Base-by-base conservation (phyloP, 2,329 filamentous ascomycete species). In the Beauveria australis region DNA sequence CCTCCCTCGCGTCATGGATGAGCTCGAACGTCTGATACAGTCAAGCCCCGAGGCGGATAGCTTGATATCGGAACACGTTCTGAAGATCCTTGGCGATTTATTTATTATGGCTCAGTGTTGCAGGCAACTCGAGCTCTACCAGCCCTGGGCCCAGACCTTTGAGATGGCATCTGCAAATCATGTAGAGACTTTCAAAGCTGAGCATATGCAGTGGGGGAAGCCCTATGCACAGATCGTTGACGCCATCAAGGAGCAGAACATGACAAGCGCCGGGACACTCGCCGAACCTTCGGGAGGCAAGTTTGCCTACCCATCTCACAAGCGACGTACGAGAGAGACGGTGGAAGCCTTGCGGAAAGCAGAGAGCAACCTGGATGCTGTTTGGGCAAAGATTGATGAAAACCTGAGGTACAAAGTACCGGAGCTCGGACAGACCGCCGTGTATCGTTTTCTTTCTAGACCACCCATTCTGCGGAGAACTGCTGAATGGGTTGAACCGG, bases 141-240 rank as follows among this genome's bases (percentile, higher is more conserved):
- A 78, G 51, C 79, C 80, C 0, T 81, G 80, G 79, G 76, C 78
- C 3, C 68, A 67, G 37, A 70, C 64, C 0, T 80, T 78, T 51
- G 73, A 77, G 7, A 12, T 55, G 9, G 63, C 66, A 2, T 53
- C 70, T n/a, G 63, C 63, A 1, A 63, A 73, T 0, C 61, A 61
- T 19, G 30, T 66, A 2, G n/a, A 33, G 6, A 19, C 9, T 7
- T 28, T 46, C 3, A n/a, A 46, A 47, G 4, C 64, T 67, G 0
- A 63, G 52, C 0, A 67, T 76, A 26, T 64, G 71, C 41, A 61
- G 24, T 43, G 24, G 37, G 33, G 24, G 5, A 28, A 54, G 26
- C 26, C 52, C 2, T 66, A 64, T 65, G 40, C 24, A 14, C 1
- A 62, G 33, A 46, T 71, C 7, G 3, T 64, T 19, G 19, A 37